Evolutionary conservation across 306 rosid species (phyloP).

Genomic region (Rosa rugosa): DNA sequence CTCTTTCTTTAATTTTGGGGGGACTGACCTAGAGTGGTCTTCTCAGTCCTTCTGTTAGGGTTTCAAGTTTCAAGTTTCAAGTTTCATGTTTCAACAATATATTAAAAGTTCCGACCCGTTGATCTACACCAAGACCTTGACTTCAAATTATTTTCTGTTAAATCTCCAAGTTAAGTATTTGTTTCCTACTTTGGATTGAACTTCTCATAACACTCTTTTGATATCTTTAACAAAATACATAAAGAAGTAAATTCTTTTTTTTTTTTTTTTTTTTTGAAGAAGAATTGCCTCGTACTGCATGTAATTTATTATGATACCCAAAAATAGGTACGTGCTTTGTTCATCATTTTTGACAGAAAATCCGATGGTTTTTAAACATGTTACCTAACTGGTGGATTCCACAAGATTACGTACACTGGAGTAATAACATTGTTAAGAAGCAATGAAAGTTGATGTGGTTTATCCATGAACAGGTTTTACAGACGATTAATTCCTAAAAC

Average conservation of each 20-base stretch:
- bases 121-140: neutral
- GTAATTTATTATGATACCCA: too few species aligned
- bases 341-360: neutral
- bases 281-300: too few species aligned
- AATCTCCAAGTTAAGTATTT: neutral
- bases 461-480: neutral
- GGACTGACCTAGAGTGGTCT: neutral
- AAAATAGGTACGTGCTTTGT: too few species aligned
- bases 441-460: neutral
- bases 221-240: too few species aligned
- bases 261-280: too few species aligned
- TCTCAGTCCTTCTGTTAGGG: neutral
- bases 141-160: neutral
- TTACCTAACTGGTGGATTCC: neutral
- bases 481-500: neutral
- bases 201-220: neutral
- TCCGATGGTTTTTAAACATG: neutral
- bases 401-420: neutral
- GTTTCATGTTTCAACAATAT: neutral
- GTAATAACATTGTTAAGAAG: neutral
- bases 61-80: neutral
- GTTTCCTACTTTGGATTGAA: neutral
- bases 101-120: neutral
- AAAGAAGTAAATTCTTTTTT: too few species aligned
- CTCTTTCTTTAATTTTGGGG: neutral